Base-by-base conservation (phyloP, 257 asterid species). In the Solanum acaule region DNA sequence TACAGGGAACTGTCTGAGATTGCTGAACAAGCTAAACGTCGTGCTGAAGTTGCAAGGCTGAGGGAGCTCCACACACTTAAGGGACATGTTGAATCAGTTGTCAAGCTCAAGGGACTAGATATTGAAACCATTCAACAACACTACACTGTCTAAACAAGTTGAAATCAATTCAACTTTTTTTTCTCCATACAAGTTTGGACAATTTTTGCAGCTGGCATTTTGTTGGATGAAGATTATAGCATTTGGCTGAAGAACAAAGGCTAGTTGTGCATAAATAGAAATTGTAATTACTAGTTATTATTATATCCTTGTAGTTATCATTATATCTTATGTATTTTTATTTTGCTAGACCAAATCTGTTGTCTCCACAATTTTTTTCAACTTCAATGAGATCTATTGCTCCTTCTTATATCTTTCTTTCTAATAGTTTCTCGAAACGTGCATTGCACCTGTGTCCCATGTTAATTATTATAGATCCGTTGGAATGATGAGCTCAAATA, bases 41-140 rank as follows among this genome's bases (percentile, higher is more conserved):
- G 97, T 46, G 98, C 98, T 75, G 98, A 95, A 86, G 95, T 95
- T 89, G 95, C 96, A 87, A 94, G 98, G 95, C 49, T 95, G 89
- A 93, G 96, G 90, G 98, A 95, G 90, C 94, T 94, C 40, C 95
- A 94, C 94, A 95, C 98, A 25, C 95, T 93, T 3, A 95, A 95
- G 95, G 96, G 98, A 86, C 98, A 95, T 67, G 98, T 94, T 22
- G 98, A 95, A 56, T 95, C 96, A 15, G 95, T 94, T 49, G 96
- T 94, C 85, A 95, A 95, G 93, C 91, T 91, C 37, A 93, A 94
- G 91, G 96, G 98, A 88, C 67, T 94, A 86, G 96, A 93, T 71
- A 91, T 94, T 46, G 98, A 94, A 6, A 93, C 94, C 81, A 95
- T 94, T 78, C 94, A 95, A 78, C 95, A 93, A 86, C 92, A 94